Conservation (phyloP, 2,329 filamentous ascomycete species). For the Chrysoporthe austroafricana region DNA sequence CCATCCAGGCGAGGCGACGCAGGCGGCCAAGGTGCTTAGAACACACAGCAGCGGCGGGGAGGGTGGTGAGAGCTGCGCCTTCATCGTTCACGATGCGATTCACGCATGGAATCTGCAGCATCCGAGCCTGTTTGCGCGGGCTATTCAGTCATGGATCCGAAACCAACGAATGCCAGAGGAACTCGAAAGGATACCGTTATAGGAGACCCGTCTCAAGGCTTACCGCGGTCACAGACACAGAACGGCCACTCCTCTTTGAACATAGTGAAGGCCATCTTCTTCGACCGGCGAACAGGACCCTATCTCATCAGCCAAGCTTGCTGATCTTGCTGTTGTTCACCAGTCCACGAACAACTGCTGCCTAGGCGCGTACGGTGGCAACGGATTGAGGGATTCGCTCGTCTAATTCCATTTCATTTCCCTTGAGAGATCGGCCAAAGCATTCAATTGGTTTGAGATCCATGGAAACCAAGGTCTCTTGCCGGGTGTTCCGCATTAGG, state of each 20-base stretch:
- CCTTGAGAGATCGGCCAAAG: too few species aligned
- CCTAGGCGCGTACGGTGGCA: background rate
- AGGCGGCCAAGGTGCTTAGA: slow-evolving; percentile 34
- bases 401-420: background rate
- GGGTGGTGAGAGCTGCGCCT: slow-evolving; percentile 29
- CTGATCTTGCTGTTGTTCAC: background rate
- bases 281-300: background rate
- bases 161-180: slow-evolving; percentile 27
- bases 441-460: background rate
- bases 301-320: background rate
- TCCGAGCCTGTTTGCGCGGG: slow-evolving; percentile 43
- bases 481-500: background rate
- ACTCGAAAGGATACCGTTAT: slow-evolving; percentile 28
- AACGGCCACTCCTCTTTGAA: background rate
- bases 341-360: background rate
- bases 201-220: background rate
- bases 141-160: slow-evolving; percentile 41
- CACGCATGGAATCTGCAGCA: slow-evolving; percentile 48
- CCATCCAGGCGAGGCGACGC: slow-evolving; percentile 30
- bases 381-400: background rate
- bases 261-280: background rate
- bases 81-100: slow-evolving; percentile 41
- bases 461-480: background rate
- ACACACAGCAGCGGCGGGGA: slow-evolving; percentile 36
- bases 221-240: background rate